Conservation (phyloP, 257 asterid species). For the Linaria vulgaris region DNA sequence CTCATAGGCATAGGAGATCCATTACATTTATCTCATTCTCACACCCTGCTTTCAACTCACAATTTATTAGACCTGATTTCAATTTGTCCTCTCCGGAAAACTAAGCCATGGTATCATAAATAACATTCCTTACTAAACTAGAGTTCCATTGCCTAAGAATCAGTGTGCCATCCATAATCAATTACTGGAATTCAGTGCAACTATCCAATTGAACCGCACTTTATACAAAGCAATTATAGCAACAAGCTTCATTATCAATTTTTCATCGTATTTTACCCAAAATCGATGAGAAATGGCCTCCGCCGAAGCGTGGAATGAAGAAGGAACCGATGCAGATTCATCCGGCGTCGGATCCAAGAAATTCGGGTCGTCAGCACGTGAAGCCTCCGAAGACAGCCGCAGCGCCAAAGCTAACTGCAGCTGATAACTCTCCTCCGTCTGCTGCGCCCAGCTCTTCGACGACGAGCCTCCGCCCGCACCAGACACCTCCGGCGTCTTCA, state of each 20-base stretch:
- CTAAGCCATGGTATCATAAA: not conserved
- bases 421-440: conserved; percentile 96
- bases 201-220: not conserved
- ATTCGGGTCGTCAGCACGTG: conserved; percentile 80
- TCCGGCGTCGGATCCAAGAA: conserved; percentile 69
- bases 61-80: not conserved
- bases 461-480: conserved; percentile 55
- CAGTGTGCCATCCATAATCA: not conserved
- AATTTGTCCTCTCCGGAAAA: not conserved
- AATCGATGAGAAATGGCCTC: conserved; percentile 84
- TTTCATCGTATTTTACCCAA: conserved; percentile 65
- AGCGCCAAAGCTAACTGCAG: conserved; percentile 92
- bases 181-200: not conserved
- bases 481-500: conserved; percentile 43
- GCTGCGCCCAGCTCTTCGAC: conserved; percentile 95
- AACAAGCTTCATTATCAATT: not conserved
- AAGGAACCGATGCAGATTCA: conserved; percentile 44
- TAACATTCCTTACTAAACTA: conserved; percentile 1
- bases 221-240: not conserved
- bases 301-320: conserved; percentile 41
- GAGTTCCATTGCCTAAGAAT: not conserved
- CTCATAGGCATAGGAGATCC: not conserved
- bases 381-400: conserved; percentile 82
- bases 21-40: not conserved
- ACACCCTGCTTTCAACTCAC: conserved; percentile 4